These are phyloP conservation scores for Sphagnum tenellum DNA, from an alignment of 225 moss, liverwort and hornwort species.

Conservation along the genomic window DNA sequence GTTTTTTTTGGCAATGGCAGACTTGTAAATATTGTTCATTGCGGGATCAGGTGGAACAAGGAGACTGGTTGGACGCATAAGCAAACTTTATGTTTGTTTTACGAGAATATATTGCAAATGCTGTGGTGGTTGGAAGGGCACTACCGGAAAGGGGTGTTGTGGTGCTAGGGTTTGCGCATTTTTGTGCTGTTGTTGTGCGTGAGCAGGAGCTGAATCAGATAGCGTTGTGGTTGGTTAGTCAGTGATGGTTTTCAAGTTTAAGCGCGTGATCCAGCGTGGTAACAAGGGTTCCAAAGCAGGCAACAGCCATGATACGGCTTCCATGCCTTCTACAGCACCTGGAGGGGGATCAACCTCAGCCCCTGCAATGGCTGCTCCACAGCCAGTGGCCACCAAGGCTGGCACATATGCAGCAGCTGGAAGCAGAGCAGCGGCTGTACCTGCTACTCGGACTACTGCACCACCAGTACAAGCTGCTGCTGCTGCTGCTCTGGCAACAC, in stretches of 20 bases:
- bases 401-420: conserved; percentile 14
- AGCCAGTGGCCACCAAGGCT: conserved; percentile 13
- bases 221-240: not conserved
- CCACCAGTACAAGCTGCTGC: not conserved
- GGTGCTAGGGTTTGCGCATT: no score
- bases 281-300: conserved; percentile 30
- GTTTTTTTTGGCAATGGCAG: no score
- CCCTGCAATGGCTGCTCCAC: conserved; percentile 8
- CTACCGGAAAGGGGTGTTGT: no score
- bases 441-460: conserved; percentile 6
- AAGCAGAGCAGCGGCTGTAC: conserved; percentile 1
- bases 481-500: conserved; percentile 2
- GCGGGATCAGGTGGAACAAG: no score
- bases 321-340: conserved; percentile 8
- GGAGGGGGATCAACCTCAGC: conserved; percentile 3
- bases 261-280: conserved; percentile 48
- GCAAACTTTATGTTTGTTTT: no score
- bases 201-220: no score
- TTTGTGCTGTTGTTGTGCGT: no score
- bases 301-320: conserved; percentile 9
- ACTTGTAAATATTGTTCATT: no score
- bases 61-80: no score
- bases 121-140: no score
- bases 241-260: conserved; percentile 47
- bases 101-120: no score